Percentiles rank a stretch among this genome's conserved stretches.
Evolutionary conservation across 345 rosid genomes (phyloP).

Genomic region (Linum tenue): DNA sequence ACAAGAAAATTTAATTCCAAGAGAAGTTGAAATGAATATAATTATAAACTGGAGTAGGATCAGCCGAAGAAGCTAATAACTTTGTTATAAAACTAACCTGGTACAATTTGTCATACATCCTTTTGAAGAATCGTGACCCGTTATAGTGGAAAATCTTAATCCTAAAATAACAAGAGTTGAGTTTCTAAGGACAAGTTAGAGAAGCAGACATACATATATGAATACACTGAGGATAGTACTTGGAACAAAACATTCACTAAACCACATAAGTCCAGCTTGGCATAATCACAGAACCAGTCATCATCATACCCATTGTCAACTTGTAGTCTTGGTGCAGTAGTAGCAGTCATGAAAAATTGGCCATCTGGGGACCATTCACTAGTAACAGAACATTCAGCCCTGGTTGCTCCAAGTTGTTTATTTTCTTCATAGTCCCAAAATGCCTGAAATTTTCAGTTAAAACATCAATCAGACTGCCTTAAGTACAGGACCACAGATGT

Average conservation of each 20-base stretch:
- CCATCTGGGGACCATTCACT: slow-evolving; percentile 98
- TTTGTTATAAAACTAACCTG: slow-evolving; percentile 43
- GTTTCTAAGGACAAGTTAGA: not conserved
- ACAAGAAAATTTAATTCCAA: not conserved
- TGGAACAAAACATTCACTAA: not conserved
- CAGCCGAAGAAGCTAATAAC: not conserved
- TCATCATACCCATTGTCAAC: slow-evolving; percentile 84
- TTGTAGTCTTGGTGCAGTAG: slow-evolving; percentile 94
- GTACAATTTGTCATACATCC: slow-evolving; percentile 76
- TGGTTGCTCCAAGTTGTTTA: slow-evolving; percentile 62
- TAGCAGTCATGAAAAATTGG: slow-evolving; percentile 78
- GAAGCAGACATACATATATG: not conserved
- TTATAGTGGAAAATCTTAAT: slow-evolving; percentile 72
- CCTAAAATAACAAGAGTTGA: slow-evolving; percentile 35
- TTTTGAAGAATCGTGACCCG: slow-evolving; percentile 66
- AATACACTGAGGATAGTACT: not conserved
- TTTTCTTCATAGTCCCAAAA: slow-evolving; percentile 73
- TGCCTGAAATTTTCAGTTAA: slow-evolving; percentile 34
- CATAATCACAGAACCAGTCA: slow-evolving; percentile 4
- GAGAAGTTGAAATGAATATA: not conserved
- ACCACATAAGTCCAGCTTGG: not conserved
- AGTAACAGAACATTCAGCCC: slow-evolving; percentile 83
- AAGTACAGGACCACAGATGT: not conserved
- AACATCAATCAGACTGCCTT: not conserved
- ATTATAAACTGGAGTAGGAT: not conserved